Evolutionary conservation across 768 basidiomycete genomes (phyloP).

Genomic region (Agrocybe chaxingu): DNA sequence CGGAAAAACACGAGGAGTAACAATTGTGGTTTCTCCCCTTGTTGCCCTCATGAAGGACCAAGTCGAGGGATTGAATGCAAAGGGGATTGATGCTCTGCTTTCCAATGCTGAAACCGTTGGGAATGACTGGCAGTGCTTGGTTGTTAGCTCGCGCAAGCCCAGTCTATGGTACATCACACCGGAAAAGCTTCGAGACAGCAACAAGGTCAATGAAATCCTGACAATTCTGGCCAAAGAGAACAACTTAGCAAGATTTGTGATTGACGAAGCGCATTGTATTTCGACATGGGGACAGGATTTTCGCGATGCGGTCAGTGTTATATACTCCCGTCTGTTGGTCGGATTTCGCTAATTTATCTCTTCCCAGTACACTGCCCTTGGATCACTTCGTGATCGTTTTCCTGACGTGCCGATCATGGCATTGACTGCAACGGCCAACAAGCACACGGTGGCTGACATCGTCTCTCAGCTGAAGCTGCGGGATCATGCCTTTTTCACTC

Average conservation of each 20-base stretch:
- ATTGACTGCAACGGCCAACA: slow-evolving; percentile 91
- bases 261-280: slow-evolving; percentile 97
- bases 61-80: slow-evolving; percentile 60
- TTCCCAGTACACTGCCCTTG: slow-evolving; percentile 64
- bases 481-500: slow-evolving; percentile 56
- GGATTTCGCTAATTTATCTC: not conserved
- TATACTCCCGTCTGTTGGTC: not conserved
- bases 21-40: slow-evolving; percentile 88
- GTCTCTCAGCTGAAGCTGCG: slow-evolving; percentile 61
- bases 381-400: slow-evolving; percentile 67
- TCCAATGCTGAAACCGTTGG: slow-evolving; percentile 57
- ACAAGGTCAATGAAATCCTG: slow-evolving; percentile 52
- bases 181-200: slow-evolving; percentile 75
- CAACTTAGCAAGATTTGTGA: slow-evolving; percentile 81
- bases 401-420: slow-evolving; percentile 91
- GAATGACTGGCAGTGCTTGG: slow-evolving; percentile 39
- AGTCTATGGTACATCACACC: slow-evolving; percentile 87
- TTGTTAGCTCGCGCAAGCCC: slow-evolving; percentile 47
- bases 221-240: slow-evolving; percentile 50
- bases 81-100: slow-evolving; percentile 65
- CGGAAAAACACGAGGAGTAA: slow-evolving; percentile 76
- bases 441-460: slow-evolving; percentile 76
- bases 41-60: slow-evolving; percentile 90
- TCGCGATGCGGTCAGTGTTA: slow-evolving; percentile 63
- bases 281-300: slow-evolving; percentile 95